A percentile compares a stretch with the other conserved stretches of the same genome.
Evolutionary conservation across 306 rosid genomes (phyloP).

Genomic region (Bauhinia variegata): DNA sequence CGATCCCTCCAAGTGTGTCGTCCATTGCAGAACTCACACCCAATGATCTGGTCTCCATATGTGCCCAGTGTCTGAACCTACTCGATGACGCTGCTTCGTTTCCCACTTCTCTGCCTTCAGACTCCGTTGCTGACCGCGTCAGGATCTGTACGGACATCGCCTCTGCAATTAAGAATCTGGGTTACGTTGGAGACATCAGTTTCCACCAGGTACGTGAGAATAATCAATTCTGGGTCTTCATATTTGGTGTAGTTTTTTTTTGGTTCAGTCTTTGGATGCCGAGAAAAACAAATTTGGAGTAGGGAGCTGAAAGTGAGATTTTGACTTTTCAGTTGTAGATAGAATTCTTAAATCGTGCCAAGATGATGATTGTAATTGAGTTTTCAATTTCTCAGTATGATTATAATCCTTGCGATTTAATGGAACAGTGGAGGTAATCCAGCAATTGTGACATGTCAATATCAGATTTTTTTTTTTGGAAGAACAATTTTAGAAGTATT

Average conservation of each 20-base stretch:
- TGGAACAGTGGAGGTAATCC: neutral
- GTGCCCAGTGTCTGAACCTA: slow-evolving; percentile 53
- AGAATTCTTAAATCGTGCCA: neutral
- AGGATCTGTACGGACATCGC: slow-evolving; percentile 53
- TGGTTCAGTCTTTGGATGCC: slow-evolving; percentile 24
- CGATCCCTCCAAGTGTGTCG: slow-evolving; percentile 40
- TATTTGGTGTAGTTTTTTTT: neutral
- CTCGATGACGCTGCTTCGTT: slow-evolving; percentile 34
- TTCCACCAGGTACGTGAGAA: slow-evolving; percentile 54
- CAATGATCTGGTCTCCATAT: slow-evolving; percentile 47
- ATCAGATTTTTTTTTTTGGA: too few species aligned
- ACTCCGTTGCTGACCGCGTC: slow-evolving; percentile 56
- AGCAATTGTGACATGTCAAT: neutral
- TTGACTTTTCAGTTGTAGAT: slow-evolving; percentile 19
- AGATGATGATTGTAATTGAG: neutral
- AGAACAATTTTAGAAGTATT: too few species aligned
- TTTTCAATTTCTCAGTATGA: neutral
- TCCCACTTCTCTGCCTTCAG: slow-evolving; percentile 48
- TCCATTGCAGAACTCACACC: slow-evolving; percentile 46
- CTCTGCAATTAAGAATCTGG: slow-evolving; percentile 50
- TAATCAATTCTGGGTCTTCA: neutral
- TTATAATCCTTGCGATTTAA: neutral
- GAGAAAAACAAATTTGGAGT: neutral
- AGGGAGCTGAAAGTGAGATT: neutral
- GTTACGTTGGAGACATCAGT: slow-evolving; percentile 55